Conservation (phyloP, 352 stramenopile genomes). For the Phytophthora niederhauseri region DNA sequence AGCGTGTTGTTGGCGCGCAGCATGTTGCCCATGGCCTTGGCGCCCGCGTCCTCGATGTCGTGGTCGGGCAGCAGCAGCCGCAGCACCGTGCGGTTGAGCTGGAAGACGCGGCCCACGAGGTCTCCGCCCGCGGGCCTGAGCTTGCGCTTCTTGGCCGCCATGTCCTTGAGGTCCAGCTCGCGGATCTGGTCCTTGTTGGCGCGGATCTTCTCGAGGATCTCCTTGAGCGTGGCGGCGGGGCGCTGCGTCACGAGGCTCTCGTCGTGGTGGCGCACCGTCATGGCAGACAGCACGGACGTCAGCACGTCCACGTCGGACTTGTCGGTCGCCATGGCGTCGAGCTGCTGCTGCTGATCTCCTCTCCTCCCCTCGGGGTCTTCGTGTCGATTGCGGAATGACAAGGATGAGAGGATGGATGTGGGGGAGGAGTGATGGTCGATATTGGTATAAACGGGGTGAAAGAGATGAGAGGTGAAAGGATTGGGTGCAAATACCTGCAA, state of each 20-base stretch:
- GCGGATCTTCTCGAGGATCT: constrained; percentile 62
- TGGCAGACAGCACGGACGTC: constrained; percentile 44
- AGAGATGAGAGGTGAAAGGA: neutral
- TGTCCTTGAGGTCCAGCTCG: constrained; percentile 62
- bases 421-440: constrained; percentile 14
- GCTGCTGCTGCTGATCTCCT: too few relatives aligned
- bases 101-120: constrained; percentile 58
- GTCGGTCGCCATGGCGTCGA: constrained; percentile 14
- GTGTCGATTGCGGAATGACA: constrained; percentile 20
- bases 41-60: constrained; percentile 55
- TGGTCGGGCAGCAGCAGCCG: constrained; percentile 54
- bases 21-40: constrained; percentile 58
- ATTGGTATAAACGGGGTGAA: constrained; percentile 1
- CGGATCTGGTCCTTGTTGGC: constrained; percentile 59
- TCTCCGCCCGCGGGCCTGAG: constrained; percentile 40
- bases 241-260: constrained; percentile 44
- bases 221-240: constrained; percentile 47
- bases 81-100: constrained; percentile 54
- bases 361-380: neutral
- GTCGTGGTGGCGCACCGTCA: constrained; percentile 42
- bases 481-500: too few relatives aligned
- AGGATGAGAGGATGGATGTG: constrained; percentile 1
- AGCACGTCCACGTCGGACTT: constrained; percentile 35
- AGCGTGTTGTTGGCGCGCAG: constrained; percentile 54
- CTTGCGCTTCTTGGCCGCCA: constrained; percentile 55